Base-by-base conservation (phyloP, 306 rosid species). In the Quercus dentata region DNA sequence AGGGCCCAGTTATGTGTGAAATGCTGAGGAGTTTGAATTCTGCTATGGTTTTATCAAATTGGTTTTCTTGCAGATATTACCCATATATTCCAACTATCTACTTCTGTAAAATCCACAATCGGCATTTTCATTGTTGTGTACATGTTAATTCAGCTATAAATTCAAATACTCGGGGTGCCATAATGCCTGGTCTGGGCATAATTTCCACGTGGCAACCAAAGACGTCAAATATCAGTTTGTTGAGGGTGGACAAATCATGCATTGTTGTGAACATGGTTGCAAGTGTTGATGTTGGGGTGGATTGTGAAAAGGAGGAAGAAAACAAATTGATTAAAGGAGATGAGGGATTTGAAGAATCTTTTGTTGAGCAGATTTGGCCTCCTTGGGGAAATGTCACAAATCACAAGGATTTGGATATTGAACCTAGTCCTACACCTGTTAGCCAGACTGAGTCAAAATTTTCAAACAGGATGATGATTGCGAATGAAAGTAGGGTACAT, bases 361-460 rank as follows among this genome's bases (percentile, higher is more conserved):
- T 80, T 74, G 51, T 80, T 35, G 89, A 73, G 59, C 78, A 83
- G 78, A 69, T 61, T 57, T 84, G 78, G 76, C 82, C 87, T 81
- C 86, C 89, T 1, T 90, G 85, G 91, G 87, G 88, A 78, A 91
- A 78, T 72, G 74, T 81, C 5, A 78, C 41, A 55, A 64, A 38
- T 85, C 69, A 28, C 30, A 65, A 83, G 55, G 76, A 58, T 52
- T 49, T 10, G 25, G 75, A 74, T 72, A n/a, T 56, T 25, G 85
- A 80, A 73, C 83, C 85, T 30, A 74, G 69, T 41, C 46, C 46
- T 8, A 41, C 46, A 41, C 75, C 33, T 64, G 73, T 18, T 10
- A 69, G 73, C 54, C 35, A 18, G 61, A 35, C 88, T 12, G 52
- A 74, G 74, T 52, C 86, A n/a, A 70, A 41, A 41, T 7, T n/a